These are phyloP conservation scores for Lichtheimia hyalospora DNA, from an alignment of 371 early-diverging fungal genomes.

Conservation along the genomic window DNA sequence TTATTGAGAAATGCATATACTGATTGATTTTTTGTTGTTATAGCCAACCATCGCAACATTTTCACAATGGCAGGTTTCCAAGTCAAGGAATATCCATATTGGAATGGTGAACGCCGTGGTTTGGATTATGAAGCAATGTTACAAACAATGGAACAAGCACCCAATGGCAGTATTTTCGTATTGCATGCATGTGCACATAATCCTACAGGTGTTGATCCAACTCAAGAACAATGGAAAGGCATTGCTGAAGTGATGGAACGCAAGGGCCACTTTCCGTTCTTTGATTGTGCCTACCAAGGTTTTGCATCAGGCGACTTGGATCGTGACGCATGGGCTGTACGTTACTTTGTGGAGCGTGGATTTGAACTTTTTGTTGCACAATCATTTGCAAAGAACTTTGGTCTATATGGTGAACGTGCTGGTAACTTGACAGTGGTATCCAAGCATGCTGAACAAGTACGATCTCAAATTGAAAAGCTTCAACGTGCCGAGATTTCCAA, in stretches of 20 bases:
- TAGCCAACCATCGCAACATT: constrained; percentile 84
- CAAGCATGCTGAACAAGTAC: constrained; percentile 49
- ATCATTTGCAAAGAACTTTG: constrained; percentile 96
- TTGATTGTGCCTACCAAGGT: constrained; percentile 97
- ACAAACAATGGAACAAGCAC: constrained; percentile 65
- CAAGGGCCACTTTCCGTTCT: constrained; percentile 86
- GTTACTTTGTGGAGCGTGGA: constrained; percentile 86
- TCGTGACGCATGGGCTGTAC: constrained; percentile 86
- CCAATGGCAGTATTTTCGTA: constrained; percentile 75
- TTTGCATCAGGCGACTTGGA: constrained; percentile 93
- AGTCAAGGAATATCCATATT: constrained; percentile 85
- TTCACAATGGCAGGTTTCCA: constrained; percentile 82
- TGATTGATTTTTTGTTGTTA: not conserved
- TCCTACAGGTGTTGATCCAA: constrained; percentile 96
- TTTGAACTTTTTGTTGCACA: constrained; percentile 89
- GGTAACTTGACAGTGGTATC: constrained; percentile 85
- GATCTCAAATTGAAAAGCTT: constrained; percentile 82
- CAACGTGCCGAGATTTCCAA: constrained; percentile 86
- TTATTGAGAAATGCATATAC: not conserved
- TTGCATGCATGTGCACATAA: constrained; percentile 51
- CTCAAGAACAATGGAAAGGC: constrained; percentile 84
- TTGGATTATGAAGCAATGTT: constrained; percentile 81
- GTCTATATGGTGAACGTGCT: constrained; percentile 90
- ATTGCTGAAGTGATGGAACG: constrained; percentile 79
- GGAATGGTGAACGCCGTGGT: constrained; percentile 73